Evolutionary conservation across 2,329 filamentous ascomycete genomes (phyloP).

Genomic region (Phoma herbarum): DNA sequence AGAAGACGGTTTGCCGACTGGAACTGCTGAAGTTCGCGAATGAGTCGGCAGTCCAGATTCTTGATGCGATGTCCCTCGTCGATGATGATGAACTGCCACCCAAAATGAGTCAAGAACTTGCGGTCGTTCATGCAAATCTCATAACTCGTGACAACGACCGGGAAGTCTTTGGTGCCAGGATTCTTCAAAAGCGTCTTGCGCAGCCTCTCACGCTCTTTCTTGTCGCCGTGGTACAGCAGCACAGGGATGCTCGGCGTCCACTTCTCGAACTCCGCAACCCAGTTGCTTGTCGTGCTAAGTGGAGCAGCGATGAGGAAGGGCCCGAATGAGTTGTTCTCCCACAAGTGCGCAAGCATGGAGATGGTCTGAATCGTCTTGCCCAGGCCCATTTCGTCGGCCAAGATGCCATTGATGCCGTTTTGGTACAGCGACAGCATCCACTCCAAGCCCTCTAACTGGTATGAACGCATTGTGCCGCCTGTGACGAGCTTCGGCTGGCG

Average conservation of each 20-base stretch:
- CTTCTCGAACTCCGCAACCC: conserved; percentile 90
- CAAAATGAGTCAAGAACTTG: conserved; percentile 79
- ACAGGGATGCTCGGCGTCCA: conserved; percentile 92
- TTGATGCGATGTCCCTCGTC: conserved; percentile 98
- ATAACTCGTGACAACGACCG: conserved; percentile 92
- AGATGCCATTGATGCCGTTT: conserved; percentile 89
- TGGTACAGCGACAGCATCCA: conserved; percentile 88
- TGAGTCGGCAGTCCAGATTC: conserved; percentile 92
- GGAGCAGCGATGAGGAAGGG: conserved; percentile 93
- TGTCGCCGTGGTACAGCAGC: conserved; percentile 87
- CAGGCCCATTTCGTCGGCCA: conserved; percentile 94
- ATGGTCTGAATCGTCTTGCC: conserved; percentile 95
- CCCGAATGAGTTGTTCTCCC: conserved; percentile 86
- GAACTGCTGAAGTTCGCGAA: conserved; percentile 87
- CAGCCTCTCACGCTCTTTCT: conserved; percentile 78
- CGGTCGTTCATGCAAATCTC: conserved; percentile 95
- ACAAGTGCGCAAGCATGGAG: conserved; percentile 82
- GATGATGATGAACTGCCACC: conserved; percentile 98
- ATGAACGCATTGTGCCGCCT: conserved; percentile 90
- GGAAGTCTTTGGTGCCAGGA: conserved; percentile 76
- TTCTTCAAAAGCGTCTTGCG: conserved; percentile 75
- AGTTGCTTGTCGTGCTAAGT: conserved; percentile 90
- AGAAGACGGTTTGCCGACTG: conserved; percentile 88
- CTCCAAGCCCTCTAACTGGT: conserved; percentile 91
- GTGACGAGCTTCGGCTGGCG: conserved; percentile 85